Evolutionary conservation across 345 rosid genomes (phyloP).

Genomic region (Hibiscus mutabilis): DNA sequence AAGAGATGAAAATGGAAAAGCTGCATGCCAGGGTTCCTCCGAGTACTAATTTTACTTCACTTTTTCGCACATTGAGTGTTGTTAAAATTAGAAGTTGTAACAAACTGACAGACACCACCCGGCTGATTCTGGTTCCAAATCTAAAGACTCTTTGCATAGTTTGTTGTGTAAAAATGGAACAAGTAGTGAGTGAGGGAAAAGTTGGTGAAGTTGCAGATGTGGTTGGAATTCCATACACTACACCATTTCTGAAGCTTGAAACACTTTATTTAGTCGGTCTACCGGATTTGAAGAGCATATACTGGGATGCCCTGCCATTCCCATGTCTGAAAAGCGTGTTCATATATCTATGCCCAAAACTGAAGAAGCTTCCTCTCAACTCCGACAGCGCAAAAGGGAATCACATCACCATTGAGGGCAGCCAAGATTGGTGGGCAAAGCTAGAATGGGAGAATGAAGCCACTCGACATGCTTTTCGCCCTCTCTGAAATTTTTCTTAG

Average conservation of each 20-base stretch:
- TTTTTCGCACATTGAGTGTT: neutral
- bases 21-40: neutral
- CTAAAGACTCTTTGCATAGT: neutral
- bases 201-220: neutral
- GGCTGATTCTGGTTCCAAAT: neutral
- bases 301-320: constrained; percentile 14
- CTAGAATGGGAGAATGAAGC: constrained; percentile 2
- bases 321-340: neutral
- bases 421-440: neutral
- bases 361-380: constrained; percentile 23
- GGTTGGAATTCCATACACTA: neutral
- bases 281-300: constrained; percentile 7
- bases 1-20: neutral
- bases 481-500: neutral
- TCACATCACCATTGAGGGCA: neutral
- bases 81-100: too few relatives aligned
- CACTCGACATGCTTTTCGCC: neutral
- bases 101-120: neutral
- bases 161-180: constrained; percentile 8
- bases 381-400: constrained; percentile 7
- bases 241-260: neutral
- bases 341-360: neutral
- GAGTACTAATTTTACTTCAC: neutral
- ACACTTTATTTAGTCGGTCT: neutral
- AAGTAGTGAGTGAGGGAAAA: constrained; percentile 3